Evolutionary conservation across 2,329 filamentous ascomycete species (phyloP).

Genomic region (Pseudogymnoascus sp.): DNA sequence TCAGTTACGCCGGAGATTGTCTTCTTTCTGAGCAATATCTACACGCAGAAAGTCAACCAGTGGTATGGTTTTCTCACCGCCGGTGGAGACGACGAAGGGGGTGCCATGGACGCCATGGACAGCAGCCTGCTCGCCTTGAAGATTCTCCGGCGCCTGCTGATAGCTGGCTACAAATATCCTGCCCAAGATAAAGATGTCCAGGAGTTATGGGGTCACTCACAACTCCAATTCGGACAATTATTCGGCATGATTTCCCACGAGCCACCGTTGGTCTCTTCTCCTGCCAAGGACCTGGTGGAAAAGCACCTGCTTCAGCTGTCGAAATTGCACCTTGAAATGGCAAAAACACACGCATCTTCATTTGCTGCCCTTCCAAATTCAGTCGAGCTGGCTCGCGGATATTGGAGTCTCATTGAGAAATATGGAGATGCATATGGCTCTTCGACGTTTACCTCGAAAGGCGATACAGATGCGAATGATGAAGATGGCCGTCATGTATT

Average conservation of each 20-base stretch:
- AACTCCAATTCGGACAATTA: slow-evolving; percentile 71
- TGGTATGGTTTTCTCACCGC: slow-evolving; percentile 60
- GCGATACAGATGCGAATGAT: slow-evolving; percentile 45
- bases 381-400: slow-evolving; percentile 67
- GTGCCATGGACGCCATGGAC: slow-evolving; percentile 57
- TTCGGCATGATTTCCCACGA: slow-evolving; percentile 55
- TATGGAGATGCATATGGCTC: slow-evolving; percentile 66
- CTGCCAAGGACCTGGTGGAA: slow-evolving; percentile 58
- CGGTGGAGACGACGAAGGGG: slow-evolving; percentile 50
- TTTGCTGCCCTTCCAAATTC: slow-evolving; percentile 79
- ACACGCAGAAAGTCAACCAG: slow-evolving; percentile 61
- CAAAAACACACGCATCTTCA: slow-evolving; percentile 68
- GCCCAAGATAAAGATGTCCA: slow-evolving; percentile 69
- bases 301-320: slow-evolving; percentile 86
- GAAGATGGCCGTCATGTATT: slow-evolving; percentile 46
- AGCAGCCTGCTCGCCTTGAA: slow-evolving; percentile 76
- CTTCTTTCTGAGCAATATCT: slow-evolving; percentile 71
- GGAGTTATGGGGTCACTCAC: slow-evolving; percentile 73
- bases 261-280: slow-evolving; percentile 42
- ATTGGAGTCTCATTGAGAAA: slow-evolving; percentile 74
- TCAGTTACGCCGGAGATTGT: slow-evolving; percentile 75
- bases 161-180: slow-evolving; percentile 77
- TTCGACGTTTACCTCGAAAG: slow-evolving; percentile 32
- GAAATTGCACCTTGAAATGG: slow-evolving; percentile 86
- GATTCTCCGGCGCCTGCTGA: slow-evolving; percentile 68